Conservation (phyloP, 139 green algal species). For the Coelastrella sp. region DNA sequence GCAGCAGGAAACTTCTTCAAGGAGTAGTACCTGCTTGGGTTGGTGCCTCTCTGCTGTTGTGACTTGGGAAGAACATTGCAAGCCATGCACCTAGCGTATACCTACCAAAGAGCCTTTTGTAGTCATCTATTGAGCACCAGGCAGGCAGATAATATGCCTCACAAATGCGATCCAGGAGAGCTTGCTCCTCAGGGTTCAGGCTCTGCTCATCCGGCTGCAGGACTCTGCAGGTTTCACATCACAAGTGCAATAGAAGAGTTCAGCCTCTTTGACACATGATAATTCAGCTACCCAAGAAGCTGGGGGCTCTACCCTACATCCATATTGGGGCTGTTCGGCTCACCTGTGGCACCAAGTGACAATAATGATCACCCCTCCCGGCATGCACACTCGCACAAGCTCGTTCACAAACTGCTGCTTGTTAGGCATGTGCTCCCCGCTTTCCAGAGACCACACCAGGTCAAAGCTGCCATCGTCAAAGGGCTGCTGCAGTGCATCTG, state of each 20-base stretch:
- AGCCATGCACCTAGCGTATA: no score
- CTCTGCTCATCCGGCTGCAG: constrained; percentile 48
- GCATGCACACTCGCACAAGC: constrained; percentile 88
- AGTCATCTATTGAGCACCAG: constrained; percentile 95
- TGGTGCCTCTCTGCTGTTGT: background rate
- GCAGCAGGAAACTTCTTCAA: background rate
- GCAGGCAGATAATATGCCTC: constrained; percentile 97
- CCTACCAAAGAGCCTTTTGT: constrained; percentile 80
- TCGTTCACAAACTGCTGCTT: constrained; percentile 93
- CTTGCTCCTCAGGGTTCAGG: constrained; percentile 47
- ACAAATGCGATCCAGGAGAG: constrained; percentile 93
- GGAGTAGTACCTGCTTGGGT: no score
- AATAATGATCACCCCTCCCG: constrained; percentile 75
- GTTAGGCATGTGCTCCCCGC: constrained; percentile 95
- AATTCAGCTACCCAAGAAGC: background rate
- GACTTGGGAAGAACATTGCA: no score
- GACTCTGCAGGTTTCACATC: constrained; percentile 66
- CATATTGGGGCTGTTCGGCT: background rate
- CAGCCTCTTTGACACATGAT: background rate
- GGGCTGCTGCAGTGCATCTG: constrained; percentile 87
- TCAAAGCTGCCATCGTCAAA: constrained; percentile 87
- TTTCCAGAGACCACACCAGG: constrained; percentile 89
- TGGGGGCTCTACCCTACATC: background rate
- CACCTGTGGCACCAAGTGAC: constrained; percentile 85
- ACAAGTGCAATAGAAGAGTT: background rate